Evolutionary conservation across 495 filamentous ascomycete species (phyloP), one percentile per base, ranked within the genome.

Genomic region (Viridothelium virens): DNA sequence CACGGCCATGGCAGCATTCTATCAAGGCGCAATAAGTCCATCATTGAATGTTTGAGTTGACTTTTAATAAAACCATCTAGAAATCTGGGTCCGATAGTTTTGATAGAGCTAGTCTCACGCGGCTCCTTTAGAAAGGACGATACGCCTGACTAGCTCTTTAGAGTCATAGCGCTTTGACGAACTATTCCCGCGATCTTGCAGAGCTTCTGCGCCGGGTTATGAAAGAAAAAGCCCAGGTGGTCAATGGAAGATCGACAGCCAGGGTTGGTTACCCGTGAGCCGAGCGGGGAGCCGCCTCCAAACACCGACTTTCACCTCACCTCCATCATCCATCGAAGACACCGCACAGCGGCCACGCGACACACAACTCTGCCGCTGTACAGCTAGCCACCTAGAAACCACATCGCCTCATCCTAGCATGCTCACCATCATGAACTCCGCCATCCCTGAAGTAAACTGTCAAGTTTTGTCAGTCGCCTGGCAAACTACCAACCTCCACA

Each of bases 201-300:
- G 25, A 25, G 25, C 25, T 25, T 25, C 25, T 25, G 25, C 25
- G 25, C 25, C 25, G 25, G 25, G 25, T 25, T 25, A 1, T 25
- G 25, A 25, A 25, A 25, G 48, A 53, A 53, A 53, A 53, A 53
- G 48, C 48, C 48, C 48, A 53, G 48, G 48, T 53, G 48, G 48
- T 53, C 48, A 53, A 53, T 53, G 16, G 48, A 18, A 53, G 48
- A 53, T 53, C 48, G 48, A 18, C 48, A 53, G 5, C 25, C 25
- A 25, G 25, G 25, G 25, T 25, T 25, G 25, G 25, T 25, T 25
- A 25, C 25, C 25, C 25, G 25, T 25, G 25, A 25, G 48, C 10
- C 7, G 48, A 53, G 48, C 48, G 48, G 48, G 16, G 48, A 53
- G 48, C 48, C 48, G 41, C 41, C 41, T 46, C 16, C 41, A 46